Base-by-base conservation (phyloP, 106 monocot genomes). In the Gastrodia elata region DNA sequence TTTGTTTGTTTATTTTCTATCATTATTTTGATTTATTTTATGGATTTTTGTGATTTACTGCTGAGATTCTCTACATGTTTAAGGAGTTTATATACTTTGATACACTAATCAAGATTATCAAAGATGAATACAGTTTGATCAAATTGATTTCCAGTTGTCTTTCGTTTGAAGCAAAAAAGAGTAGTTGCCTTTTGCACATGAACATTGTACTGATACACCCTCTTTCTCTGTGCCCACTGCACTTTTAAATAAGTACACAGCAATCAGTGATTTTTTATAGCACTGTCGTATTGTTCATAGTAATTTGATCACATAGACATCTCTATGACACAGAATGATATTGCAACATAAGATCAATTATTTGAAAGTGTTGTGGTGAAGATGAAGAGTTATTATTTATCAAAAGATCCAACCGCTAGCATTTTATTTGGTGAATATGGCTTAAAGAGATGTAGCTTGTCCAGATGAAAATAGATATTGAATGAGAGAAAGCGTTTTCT, bases 401-500 rank as follows among this genome's bases (percentile, higher is more conserved):
- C 24, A 24, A 75, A 68, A 64, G 28, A 68, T n/a, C 33, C 42
- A 64, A 44, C 67, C 28, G 22, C 33, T 18, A 46, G 35, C 36
- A 44, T 48, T 40, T 41, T 28, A 64, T 2, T 27, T 9, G 39
- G 67, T 58, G 42, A 37, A 37, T 43, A 75, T 75, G 71, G 43
- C 67, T 32, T 67, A 48, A 67, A 41, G 20, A 42, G 61, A 48
- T 18, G 35, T 33, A n/a, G 57, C 32, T 76, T 30, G 71, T 71
- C 64, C 68, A 76, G 79, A 25, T 34, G 32, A 25, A 37, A 11
- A 1, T 65, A 38, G 55, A 77, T 38, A 33, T 91, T 80, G 88
- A 78, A 93, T 87, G 89, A 85, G 68, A 82, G 70, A 75, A 57
- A 74, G 59, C 73, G 56, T 57, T 55, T 15, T 41, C 52, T 73